Percentiles rank a stretch among this genome's conserved stretches.
These are phyloP conservation scores for Phaeophleospora eucalypticola DNA, from an alignment of 2,329 filamentous ascomycete species.

Conservation along the genomic window DNA sequence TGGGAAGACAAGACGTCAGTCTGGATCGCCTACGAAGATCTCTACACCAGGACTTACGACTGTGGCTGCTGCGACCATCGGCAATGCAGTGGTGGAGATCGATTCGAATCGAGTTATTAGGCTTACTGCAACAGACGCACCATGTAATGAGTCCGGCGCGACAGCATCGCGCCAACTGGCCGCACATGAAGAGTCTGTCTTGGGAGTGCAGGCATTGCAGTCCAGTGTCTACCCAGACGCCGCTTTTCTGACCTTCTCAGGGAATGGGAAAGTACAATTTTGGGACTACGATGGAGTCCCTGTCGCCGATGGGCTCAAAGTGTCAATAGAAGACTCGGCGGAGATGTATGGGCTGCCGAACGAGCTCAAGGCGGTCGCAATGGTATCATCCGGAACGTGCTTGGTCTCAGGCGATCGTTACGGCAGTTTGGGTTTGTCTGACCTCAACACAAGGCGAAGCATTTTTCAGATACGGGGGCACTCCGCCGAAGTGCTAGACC, in stretches of 20 bases:
- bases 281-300: constrained; percentile 74
- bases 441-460: constrained; percentile 58
- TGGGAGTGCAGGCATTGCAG: constrained; percentile 67
- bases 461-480: constrained; percentile 78
- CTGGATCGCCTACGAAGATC: constrained; percentile 16
- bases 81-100: constrained; percentile 30
- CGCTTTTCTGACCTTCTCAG: constrained; percentile 86
- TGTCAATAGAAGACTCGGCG: constrained; percentile 63
- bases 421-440: constrained; percentile 64
- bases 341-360: constrained; percentile 49
- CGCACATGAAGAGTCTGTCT: constrained; percentile 55
- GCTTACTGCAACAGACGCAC: constrained; percentile 12
- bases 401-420: constrained; percentile 82
- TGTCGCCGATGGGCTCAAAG: constrained; percentile 55
- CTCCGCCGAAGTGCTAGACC: constrained; percentile 75
- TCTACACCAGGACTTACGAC: constrained; percentile 22
- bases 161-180: constrained; percentile 40
- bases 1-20: constrained; percentile 17
- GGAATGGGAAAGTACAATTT: constrained; percentile 72
- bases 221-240: constrained; percentile 59
- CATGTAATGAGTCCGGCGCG: constrained; percentile 6
- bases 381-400: constrained; percentile 58
- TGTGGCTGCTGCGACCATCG: constrained; percentile 37
- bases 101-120: constrained; percentile 23
- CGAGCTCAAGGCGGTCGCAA: constrained; percentile 55